Conservation (phyloP, 2,329 filamentous ascomycete species). For the Pseudocercospora macadamiae region DNA sequence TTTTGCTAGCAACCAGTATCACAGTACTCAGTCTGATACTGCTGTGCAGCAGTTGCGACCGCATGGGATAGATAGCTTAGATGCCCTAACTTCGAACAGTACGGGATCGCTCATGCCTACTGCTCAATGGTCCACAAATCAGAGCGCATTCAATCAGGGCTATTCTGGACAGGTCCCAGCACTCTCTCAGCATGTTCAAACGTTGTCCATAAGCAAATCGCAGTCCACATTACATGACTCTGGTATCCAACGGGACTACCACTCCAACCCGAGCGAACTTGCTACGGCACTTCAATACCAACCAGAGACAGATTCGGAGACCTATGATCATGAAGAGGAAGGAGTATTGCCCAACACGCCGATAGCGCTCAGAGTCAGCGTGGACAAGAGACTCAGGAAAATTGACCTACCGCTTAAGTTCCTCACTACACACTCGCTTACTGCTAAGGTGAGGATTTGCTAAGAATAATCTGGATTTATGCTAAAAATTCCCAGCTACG, state of each 20-base stretch:
- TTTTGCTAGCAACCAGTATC: neutral
- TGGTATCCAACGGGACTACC: neutral
- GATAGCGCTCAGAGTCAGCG: neutral
- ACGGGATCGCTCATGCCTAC: neutral
- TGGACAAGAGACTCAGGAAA: neutral
- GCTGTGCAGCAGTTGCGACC: neutral
- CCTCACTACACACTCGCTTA: neutral
- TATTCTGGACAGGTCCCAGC: too few relatives aligned
- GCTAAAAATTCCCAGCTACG: too few relatives aligned
- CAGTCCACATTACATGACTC: neutral
- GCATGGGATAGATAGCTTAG: neutral
- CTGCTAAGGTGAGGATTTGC: neutral
- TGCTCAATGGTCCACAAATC: neutral
- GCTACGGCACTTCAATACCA: neutral
- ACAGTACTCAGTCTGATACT: neutral
- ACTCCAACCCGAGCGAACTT: neutral
- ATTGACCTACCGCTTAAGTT: neutral
- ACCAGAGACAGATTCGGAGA: neutral
- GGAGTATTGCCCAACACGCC: neutral
- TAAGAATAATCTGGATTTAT: too few relatives aligned
- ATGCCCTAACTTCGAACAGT: neutral
- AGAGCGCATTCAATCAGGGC: neutral
- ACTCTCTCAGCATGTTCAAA: neutral
- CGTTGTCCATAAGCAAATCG: neutral
- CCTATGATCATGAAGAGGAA: neutral